Conservation (phyloP, 805 yeast species). For the Candida pseudofarinosa region DNA sequence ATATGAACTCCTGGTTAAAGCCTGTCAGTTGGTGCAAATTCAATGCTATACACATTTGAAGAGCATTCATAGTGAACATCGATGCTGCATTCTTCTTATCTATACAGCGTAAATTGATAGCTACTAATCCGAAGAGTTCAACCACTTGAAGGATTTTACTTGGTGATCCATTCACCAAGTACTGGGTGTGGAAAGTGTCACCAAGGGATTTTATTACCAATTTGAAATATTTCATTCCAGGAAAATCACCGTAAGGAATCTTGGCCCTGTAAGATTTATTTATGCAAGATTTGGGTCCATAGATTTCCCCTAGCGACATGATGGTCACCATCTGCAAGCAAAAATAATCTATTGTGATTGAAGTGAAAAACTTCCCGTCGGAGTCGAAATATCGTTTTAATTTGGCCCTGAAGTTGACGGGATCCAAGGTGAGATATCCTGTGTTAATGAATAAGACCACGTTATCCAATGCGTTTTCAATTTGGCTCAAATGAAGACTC, state of each 20-base stretch:
- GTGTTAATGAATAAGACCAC: constrained; percentile 17
- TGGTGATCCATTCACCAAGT: constrained; percentile 9
- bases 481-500: neutral
- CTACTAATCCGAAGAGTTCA: constrained; percentile 19
- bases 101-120: constrained; percentile 19
- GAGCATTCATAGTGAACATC: constrained; percentile 18
- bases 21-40: constrained; percentile 19
- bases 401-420: constrained; percentile 12
- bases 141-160: constrained; percentile 16
- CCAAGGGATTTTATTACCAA: constrained; percentile 18
- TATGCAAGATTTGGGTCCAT: constrained; percentile 9
- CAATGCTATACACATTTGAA: constrained; percentile 23
- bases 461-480: constrained; percentile 10
- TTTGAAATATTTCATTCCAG: constrained; percentile 20
- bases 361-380: constrained; percentile 6
- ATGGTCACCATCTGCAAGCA: constrained; percentile 17
- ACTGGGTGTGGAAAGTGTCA: constrained; percentile 12
- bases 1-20: constrained; percentile 3
- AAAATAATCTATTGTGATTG: constrained; percentile 12
- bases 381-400: constrained; percentile 11
- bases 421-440: constrained; percentile 23
- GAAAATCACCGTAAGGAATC: constrained; percentile 6
- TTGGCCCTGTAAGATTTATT: neutral
- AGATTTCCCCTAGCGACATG: constrained; percentile 20
- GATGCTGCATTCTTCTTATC: constrained; percentile 26